Evolutionary conservation across 2,329 filamentous ascomycete species (phyloP), one percentile per base, ranked within the genome.

Genomic region (Waltergamsia citrina): DNA sequence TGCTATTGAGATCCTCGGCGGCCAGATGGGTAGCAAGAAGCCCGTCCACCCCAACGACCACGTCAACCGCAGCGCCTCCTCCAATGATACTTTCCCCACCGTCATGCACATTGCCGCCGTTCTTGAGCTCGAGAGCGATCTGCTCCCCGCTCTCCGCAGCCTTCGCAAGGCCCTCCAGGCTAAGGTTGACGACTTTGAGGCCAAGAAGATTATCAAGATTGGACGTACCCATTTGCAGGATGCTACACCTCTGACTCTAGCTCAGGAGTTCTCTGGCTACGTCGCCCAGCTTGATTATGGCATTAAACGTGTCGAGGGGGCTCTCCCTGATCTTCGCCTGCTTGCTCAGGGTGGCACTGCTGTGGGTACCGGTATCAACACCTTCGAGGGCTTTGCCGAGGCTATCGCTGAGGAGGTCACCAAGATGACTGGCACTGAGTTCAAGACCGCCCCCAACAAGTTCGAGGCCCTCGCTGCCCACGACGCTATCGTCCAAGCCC

Each of bases 81-180:
- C 92, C 53, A 98, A 98, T 70, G 92, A 98, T 60, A 95, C 90
- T 48, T 98, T 98, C 77, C 92, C 92, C 27, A 96, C 92, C 46
- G 92, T 95, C 57, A 98, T 98, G 92, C 92, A 96, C 72, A 95
- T 98, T 56, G 90, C 92, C 40, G 90, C 90, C 43, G 88, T 96
- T 32, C 74, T 96, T 40, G 92, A 96, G 62, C 73, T 95, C 40
- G 87, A 95, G 66, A 73, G 81, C 54, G 74, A 81, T 49, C 79
- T 98, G 29, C 65, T 96, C 14, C 92, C 92, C 25, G 73, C 86
- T 32, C 71, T 96, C 42, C 79, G 71, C 61, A 86, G 77, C 61
- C 76, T 98, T 37, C 82, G 87, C 43, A 71, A 81, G 42, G 86
- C 86, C 32, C 71, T 98, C 41, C 81, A 94, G 67, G 73, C 75